Conservation (phyloP, 1,139 yeast species). For the Candida neerlandica region DNA sequence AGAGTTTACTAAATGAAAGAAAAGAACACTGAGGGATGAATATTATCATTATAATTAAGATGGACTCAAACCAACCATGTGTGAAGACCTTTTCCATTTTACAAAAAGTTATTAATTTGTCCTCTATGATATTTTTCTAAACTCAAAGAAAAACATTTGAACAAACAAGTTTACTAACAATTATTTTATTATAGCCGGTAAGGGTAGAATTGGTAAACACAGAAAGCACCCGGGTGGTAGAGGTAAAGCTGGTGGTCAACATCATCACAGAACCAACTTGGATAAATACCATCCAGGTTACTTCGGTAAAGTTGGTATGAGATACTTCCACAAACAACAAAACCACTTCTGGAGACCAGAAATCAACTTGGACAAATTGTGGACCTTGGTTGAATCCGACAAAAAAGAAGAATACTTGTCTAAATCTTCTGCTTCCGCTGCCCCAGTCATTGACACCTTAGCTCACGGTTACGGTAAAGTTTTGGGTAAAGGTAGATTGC, state of each 20-base stretch:
- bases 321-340: constrained; percentile 98
- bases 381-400: constrained; percentile 95
- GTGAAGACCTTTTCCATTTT: no score
- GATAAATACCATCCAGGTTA: constrained; percentile 99
- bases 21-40: no score
- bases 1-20: no score
- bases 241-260: constrained; percentile 99
- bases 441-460: constrained; percentile 99
- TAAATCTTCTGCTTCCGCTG: constrained; percentile 83
- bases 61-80: no score
- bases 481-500: constrained; percentile 98
- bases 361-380: constrained; percentile 97
- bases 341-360: constrained; percentile 98
- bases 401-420: constrained; percentile 94
- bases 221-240: constrained; percentile 99
- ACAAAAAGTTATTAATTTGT: no score
- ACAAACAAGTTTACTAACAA: constrained; percentile 31
- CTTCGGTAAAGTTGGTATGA: constrained; percentile 99
- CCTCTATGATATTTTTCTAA: no score
- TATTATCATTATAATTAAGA: no score
- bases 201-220: constrained; percentile 99
- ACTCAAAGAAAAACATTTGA: not conserved
- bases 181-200: constrained; percentile 75
- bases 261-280: constrained; percentile 99
- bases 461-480: constrained; percentile 99